These are phyloP conservation scores for Gonium pectorale DNA, from an alignment of 139 green algal genomes.

Conservation along the genomic window DNA sequence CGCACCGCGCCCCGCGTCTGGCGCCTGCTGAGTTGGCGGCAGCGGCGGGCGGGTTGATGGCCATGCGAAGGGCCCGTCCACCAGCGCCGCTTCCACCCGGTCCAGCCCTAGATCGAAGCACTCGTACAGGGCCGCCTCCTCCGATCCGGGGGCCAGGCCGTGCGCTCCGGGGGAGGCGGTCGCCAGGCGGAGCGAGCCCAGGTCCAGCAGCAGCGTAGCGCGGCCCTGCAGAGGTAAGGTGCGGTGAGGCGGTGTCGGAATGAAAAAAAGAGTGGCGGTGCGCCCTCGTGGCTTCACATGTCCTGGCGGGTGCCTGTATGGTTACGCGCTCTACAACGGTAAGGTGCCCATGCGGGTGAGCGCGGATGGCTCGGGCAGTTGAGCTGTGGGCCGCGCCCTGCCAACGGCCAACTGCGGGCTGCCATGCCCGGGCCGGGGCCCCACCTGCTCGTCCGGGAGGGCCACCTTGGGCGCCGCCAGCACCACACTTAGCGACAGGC, in stretches of 20 bases:
- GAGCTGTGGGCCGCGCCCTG: too few relatives aligned
- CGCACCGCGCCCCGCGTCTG: neutral
- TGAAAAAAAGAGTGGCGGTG: too few relatives aligned
- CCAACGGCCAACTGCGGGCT: neutral
- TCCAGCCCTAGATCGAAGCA: slow-evolving; percentile 67
- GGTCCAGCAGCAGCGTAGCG: slow-evolving; percentile 78
- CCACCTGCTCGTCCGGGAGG: slow-evolving; percentile 29
- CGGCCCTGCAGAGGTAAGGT: neutral
- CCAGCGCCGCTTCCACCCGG: slow-evolving; percentile 78
- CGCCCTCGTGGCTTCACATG: too few relatives aligned
- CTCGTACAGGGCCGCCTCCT: slow-evolving; percentile 87
- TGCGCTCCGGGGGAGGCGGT: slow-evolving; percentile 19
- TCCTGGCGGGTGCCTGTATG: too few relatives aligned
- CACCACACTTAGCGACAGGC: slow-evolving; percentile 71
- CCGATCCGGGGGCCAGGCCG: slow-evolving; percentile 19
- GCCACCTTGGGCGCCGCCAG: slow-evolving; percentile 90
- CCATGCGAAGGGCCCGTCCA: slow-evolving; percentile 66
- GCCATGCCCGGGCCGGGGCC: neutral
- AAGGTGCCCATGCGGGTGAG: too few relatives aligned
- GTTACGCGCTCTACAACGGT: too few relatives aligned
- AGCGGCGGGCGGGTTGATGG: neutral
- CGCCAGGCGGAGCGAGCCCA: slow-evolving; percentile 78
- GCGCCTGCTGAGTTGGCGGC: neutral
- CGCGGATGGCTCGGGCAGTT: too few relatives aligned
- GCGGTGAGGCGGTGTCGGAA: neutral